A percentile compares a stretch with the other conserved stretches of the same genome.
Evolutionary conservation across 768 basidiomycete genomes (phyloP).

Genomic region (Mycena vulgaris): DNA sequence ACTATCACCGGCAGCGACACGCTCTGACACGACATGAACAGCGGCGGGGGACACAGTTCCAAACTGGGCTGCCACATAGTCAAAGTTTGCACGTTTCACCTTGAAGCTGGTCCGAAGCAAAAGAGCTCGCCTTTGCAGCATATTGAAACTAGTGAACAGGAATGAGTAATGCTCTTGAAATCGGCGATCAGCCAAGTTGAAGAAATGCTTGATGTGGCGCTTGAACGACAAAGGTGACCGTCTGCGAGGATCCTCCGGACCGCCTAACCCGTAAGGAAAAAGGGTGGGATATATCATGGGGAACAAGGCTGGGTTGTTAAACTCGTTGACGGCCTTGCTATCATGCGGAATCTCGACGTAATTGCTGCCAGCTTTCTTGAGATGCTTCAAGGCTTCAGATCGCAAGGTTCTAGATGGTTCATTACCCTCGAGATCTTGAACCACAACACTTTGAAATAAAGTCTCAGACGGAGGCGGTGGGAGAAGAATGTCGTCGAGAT

Average conservation of each 20-base stretch:
- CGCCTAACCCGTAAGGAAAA: not conserved
- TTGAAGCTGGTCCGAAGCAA: no score
- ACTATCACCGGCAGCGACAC: no score
- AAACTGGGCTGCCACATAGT: no score
- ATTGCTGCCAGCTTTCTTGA: not conserved
- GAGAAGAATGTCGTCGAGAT: no score
- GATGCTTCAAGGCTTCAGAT: not conserved
- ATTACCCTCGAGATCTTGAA: not conserved
- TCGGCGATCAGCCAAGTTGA: not conserved
- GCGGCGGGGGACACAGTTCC: no score
- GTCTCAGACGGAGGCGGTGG: no score
- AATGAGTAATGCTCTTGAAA: conserved; percentile 21
- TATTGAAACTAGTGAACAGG: conserved; percentile 17
- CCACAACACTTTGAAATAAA: conserved; percentile 15
- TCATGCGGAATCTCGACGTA: no score
- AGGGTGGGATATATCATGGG: not conserved
- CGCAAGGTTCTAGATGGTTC: not conserved
- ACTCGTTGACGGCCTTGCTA: no score
- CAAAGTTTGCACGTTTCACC: no score
- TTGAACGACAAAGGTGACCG: not conserved
- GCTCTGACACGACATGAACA: no score
- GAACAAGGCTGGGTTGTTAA: not conserved
- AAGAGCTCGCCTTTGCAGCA: no score
- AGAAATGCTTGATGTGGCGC: not conserved
- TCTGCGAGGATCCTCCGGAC: no score